A percentile compares a stretch with the other conserved stretches of the same genome.
These are phyloP conservation scores for Isatis lusitanica DNA, from an alignment of 441 rosid species.

Conservation along the genomic window DNA sequence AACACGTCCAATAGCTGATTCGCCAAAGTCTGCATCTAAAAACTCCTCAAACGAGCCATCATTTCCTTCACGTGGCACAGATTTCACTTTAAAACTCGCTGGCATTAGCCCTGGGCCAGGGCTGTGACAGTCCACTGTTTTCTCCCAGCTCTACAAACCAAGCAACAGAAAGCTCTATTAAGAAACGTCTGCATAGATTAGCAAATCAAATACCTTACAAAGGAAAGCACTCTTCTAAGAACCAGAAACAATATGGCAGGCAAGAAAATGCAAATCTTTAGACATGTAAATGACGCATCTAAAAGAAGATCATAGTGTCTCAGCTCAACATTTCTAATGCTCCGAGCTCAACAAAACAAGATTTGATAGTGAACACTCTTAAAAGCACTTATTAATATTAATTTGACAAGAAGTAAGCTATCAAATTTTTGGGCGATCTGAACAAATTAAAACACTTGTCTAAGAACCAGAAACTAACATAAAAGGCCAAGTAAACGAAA, in stretches of 20 bases:
- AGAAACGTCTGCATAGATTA: not conserved
- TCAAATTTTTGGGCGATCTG: not conserved
- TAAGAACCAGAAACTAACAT: not conserved
- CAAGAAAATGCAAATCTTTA: slow-evolving; percentile 10
- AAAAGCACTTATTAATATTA: not conserved
- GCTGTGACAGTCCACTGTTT: slow-evolving; percentile 94
- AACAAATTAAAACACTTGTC: not conserved
- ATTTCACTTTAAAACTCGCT: slow-evolving; percentile 90
- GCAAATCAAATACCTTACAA: slow-evolving; percentile 4
- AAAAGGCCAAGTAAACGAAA: not conserved
- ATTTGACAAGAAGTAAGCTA: not conserved
- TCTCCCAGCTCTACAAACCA: slow-evolving; percentile 91
- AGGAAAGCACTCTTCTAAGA: not conserved
- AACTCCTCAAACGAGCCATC: slow-evolving; percentile 72
- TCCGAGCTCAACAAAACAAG: not conserved
- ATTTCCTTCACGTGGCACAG: slow-evolving; percentile 60
- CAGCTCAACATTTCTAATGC: not conserved
- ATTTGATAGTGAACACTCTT: not conserved
- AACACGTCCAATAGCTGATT: slow-evolving; percentile 95
- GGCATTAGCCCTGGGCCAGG: slow-evolving; percentile 98
- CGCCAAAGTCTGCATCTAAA: slow-evolving; percentile 94
- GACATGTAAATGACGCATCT: not conserved
- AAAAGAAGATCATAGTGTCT: not conserved
- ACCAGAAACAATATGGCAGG: not conserved
- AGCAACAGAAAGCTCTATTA: slow-evolving; percentile 19